phyloP scores from a whole-genome alignment of 306 rosid genomes.

The Delonix regia region DNA sequence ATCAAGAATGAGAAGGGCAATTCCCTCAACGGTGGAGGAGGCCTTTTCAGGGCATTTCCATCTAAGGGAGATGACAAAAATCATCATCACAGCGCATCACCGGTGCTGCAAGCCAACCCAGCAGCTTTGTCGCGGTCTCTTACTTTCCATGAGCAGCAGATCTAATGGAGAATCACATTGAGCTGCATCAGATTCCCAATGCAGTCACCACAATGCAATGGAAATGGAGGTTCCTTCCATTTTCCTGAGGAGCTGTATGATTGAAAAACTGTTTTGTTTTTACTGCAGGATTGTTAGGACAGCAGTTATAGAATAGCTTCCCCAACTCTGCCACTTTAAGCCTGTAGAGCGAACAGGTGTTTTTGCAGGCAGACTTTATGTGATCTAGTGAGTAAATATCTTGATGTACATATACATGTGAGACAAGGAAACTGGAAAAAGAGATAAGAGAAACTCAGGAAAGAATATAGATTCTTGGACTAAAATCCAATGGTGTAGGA shows the following conservation, averaged over 20 bases:
- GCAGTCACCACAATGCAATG: slow-evolving; percentile 15
- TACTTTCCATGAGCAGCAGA: slow-evolving; percentile 70
- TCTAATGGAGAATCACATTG: slow-evolving; percentile 37
- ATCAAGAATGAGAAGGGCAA: slow-evolving; percentile 59
- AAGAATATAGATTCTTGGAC: slow-evolving; percentile 43
- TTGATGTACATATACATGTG: slow-evolving; percentile 45
- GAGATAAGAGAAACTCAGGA: slow-evolving; percentile 25
- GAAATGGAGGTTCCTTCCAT: slow-evolving; percentile 32
- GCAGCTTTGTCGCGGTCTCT: slow-evolving; percentile 79
- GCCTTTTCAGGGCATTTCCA: slow-evolving; percentile 55
- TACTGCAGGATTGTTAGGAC: slow-evolving; percentile 35
- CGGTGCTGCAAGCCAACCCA: slow-evolving; percentile 77
- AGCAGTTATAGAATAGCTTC: slow-evolving; percentile 33
- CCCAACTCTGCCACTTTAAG: slow-evolving; percentile 11
- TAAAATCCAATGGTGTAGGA: slow-evolving; percentile 29
- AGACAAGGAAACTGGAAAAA: slow-evolving; percentile 38
- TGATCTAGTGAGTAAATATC: slow-evolving; percentile 41
- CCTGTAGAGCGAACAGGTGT: slow-evolving; percentile 41
- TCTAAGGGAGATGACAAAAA: slow-evolving; percentile 53
- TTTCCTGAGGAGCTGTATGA: slow-evolving; percentile 29
- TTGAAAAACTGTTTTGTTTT: slow-evolving; percentile 7
- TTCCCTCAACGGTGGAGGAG: slow-evolving; percentile 53
- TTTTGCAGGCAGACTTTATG: slow-evolving; percentile 39
- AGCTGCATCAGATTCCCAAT: slow-evolving; percentile 14
- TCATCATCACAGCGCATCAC: slow-evolving; percentile 46